phyloP scores from a whole-genome alignment of 768 basidiomycete genomes.

The Mycena crocata region DNA sequence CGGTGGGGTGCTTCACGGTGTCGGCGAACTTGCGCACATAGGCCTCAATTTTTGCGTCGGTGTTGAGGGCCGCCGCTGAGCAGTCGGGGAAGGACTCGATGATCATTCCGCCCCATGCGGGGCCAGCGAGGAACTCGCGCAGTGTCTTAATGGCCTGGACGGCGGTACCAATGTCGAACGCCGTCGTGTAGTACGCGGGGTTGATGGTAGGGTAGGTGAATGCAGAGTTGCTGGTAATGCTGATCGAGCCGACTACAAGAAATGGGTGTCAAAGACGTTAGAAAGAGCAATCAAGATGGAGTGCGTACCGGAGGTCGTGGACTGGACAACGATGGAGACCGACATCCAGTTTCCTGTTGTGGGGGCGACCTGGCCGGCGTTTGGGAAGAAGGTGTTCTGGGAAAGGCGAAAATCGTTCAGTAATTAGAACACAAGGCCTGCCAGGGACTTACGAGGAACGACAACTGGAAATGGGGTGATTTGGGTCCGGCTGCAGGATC shows the following conservation, averaged over 20 bases:
- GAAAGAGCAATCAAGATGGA: not conserved
- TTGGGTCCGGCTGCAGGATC: slow-evolving; percentile 21
- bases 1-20: slow-evolving; percentile 15
- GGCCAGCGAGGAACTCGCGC: slow-evolving; percentile 13
- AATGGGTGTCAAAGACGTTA: no score
- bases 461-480: slow-evolving; percentile 16
- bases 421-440: not conserved
- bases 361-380: slow-evolving; percentile 11
- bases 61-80: slow-evolving; percentile 2
- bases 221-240: slow-evolving; percentile 9
- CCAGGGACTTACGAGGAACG: not conserved
- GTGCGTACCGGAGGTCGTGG: slow-evolving; percentile 22
- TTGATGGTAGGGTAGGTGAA: slow-evolving; percentile 18
- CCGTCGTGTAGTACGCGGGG: slow-evolving; percentile 15
- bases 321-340: slow-evolving; percentile 1
- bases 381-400: slow-evolving; percentile 9
- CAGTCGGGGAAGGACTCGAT: slow-evolving; percentile 5
- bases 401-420: not conserved
- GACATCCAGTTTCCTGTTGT: slow-evolving; percentile 19
- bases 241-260: slow-evolving; percentile 12
- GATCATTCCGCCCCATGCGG: slow-evolving; percentile 20
- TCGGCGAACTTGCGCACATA: slow-evolving; percentile 13
- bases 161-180: slow-evolving; percentile 13
- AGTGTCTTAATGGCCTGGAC: slow-evolving; percentile 8
- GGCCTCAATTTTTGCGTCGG: slow-evolving; percentile 18